Evolutionary conservation across 2,329 filamentous ascomycete genomes (phyloP).

Genomic region (Stagonosporopsis vannaccii): DNA sequence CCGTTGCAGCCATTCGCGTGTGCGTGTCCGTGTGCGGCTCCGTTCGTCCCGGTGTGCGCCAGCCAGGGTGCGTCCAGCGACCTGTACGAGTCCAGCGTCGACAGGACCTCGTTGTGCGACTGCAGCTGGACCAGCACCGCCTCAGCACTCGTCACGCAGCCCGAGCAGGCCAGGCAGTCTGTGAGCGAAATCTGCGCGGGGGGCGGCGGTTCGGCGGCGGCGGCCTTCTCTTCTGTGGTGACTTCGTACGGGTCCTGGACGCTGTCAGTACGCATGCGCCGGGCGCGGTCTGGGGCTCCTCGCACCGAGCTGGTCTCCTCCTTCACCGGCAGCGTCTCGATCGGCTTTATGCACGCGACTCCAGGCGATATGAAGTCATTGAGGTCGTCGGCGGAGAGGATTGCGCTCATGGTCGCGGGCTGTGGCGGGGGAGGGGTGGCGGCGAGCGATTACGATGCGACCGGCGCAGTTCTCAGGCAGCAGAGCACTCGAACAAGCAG

Average conservation of each 20-base stretch:
- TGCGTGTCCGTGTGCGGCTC: conserved; percentile 17
- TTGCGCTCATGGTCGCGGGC: conserved; percentile 79
- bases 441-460: conserved; percentile 18
- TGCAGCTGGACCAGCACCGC: conserved; percentile 95
- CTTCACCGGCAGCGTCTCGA: conserved; percentile 81
- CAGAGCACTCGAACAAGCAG: not conserved
- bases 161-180: conserved; percentile 95
- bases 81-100: conserved; percentile 72
- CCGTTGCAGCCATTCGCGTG: conserved; percentile 25
- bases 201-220: conserved; percentile 62
- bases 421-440: conserved; percentile 25
- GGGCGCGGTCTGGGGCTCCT: not conserved
- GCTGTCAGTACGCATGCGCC: conserved; percentile 38
- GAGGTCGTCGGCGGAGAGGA: conserved; percentile 93
- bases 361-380: conserved; percentile 99
- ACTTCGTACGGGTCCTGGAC: conserved; percentile 76
- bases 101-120: conserved; percentile 89
- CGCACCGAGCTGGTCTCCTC: conserved; percentile 57
- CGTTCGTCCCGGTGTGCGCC: conserved; percentile 38
- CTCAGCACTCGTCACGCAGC: conserved; percentile 96
- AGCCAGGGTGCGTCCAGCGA: conserved; percentile 51
- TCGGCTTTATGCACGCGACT: conserved; percentile 96
- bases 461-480: conserved; percentile 12
- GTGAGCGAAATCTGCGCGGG: conserved; percentile 94
- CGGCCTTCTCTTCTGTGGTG: conserved; percentile 84